Base-by-base conservation (phyloP, 371 early-diverging fungal species). In the Batrachochytrium dendrobatidis region DNA sequence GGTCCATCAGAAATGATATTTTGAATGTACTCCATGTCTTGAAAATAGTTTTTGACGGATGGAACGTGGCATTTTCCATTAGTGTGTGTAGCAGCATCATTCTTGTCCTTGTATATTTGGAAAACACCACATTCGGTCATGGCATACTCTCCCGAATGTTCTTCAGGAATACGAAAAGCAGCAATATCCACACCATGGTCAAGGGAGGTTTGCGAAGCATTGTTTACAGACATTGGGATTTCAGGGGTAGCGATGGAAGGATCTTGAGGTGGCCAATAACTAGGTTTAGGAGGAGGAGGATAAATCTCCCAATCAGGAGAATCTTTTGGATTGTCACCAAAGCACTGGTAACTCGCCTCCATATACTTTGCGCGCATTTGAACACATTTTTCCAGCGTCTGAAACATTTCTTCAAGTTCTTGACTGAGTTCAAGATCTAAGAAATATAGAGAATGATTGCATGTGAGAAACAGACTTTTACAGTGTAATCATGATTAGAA, bases 1-100 rank as follows among this genome's bases (percentile, higher is more conserved):
- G 98, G 99, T 0, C 98, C 97, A 68, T 98, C 94, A 34, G 90
- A 86, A 32, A 94, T 89, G 1, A 86, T 73, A 22, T 75, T 77
- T n/a, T 91, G 72, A 44, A 99, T 80, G 63, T 71, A 91, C 39
- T 97, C 93, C 44, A 91, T 72, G 56, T 99, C 97, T 59, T 74
- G 67, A 69, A 83, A 97, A 70, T 90, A 98, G 52, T 98, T 92
- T 62, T 83, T 86, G 50, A 88, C 81, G 28, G 77, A 68, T n/a
- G 92, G 90, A 7, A 91, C 82, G 2, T 65, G 60, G 52, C 74
- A 83, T 8, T 82, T 52, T 20, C 77, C 76, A 24, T 75, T 65
- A n/a, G 17, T 12, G 5, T 12, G 7, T 5, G 3, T 5, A 3
- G 46, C 12, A 12, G 46, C 46, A 12, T 45, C 46, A 10, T 67